Conservation (phyloP, 495 filamentous ascomycete genomes). For the Daldinia loculata region DNA sequence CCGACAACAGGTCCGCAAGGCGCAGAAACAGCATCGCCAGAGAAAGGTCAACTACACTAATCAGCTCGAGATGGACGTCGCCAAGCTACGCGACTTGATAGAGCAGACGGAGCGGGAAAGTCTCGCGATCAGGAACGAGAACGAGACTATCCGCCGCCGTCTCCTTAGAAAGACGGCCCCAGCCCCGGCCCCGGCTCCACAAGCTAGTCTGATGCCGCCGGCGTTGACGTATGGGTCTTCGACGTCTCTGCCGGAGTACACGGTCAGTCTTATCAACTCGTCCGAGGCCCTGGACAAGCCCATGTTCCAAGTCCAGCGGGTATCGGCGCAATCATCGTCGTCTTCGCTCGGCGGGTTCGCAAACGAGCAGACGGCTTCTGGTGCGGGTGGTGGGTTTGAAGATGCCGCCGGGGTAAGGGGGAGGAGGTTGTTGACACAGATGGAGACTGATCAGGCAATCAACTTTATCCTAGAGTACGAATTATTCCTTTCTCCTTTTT, state of each 20-base stretch:
- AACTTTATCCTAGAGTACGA: conserved; percentile 61
- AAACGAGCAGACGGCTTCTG: not conserved
- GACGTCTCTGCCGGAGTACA: conserved; percentile 33
- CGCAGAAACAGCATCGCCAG: conserved; percentile 62
- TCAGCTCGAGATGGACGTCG: conserved; percentile 59
- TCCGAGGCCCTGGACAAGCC: conserved; percentile 44
- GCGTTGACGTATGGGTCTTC: not conserved
- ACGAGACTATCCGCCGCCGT: conserved; percentile 44
- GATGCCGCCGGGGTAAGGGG: not conserved
- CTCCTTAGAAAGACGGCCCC: not conserved
- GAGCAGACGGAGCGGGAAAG: conserved; percentile 44
- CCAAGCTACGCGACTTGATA: conserved; percentile 56
- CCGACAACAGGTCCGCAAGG: conserved; percentile 59
- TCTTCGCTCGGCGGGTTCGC: conserved; percentile 8
- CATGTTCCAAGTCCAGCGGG: conserved; percentile 40
- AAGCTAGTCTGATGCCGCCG: not conserved
- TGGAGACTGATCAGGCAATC: conserved; percentile 55
- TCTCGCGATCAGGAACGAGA: conserved; percentile 47
- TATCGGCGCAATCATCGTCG: conserved; percentile 10
- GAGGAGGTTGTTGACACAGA: conserved; percentile 37
- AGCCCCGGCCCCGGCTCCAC: not conserved
- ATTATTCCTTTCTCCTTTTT: not conserved
- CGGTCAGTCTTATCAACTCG: conserved; percentile 47
- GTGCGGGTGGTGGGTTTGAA: not conserved
- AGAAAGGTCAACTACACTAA: conserved; percentile 62